Evolutionary conservation across 2,329 filamentous ascomycete species (phyloP), one percentile per base, ranked within the genome.

Genomic region (Aphanocladium album): DNA sequence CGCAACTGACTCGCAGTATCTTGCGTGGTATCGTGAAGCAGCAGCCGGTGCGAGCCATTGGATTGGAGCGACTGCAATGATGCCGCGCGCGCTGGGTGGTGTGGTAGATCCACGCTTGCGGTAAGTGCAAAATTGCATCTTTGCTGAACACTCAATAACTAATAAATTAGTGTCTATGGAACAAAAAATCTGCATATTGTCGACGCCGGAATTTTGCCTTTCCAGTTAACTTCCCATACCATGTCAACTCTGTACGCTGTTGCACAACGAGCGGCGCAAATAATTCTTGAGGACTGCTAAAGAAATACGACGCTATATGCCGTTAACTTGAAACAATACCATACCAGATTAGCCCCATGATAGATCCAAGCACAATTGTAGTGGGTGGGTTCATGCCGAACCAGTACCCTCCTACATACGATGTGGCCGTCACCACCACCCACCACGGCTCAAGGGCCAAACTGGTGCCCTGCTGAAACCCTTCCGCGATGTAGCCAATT

Each of bases 391-490:
- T 67, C 5, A 75, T 51, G 1, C 68, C 63, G 60, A 74, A 72
- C 63, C 70, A 73, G 21, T 66, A 64, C 1, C 73, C 68, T 1
- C 73, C 72, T 2, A 75, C 68, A 59, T 70, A 74, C 11, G 64
- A 67, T 3, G 72, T 71, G 4, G 82, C 80, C 2, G 84, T 79
- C 1, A 87, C 78, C 3, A 86, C 83, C 19, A 87, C 79, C 82
- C 84, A 87, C 83, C 84, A 87, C 1, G 85, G 83, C 62, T 87
- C 84, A 41, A 78, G 74, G 0, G 73, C 83, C 49, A 88, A 67
- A 64, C 80, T 84, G 51, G 75, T 78, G 0, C 85, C 85, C 2
- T 68, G 67, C 60, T 75, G 73, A 19, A 76, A 78, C 0, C 74
- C 73, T 23, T 79, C 72, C 14, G 81, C 82, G 6, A 88, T 71